Evolutionary conservation across 257 asterid genomes (phyloP).

Genomic region (Datura wrightii): DNA sequence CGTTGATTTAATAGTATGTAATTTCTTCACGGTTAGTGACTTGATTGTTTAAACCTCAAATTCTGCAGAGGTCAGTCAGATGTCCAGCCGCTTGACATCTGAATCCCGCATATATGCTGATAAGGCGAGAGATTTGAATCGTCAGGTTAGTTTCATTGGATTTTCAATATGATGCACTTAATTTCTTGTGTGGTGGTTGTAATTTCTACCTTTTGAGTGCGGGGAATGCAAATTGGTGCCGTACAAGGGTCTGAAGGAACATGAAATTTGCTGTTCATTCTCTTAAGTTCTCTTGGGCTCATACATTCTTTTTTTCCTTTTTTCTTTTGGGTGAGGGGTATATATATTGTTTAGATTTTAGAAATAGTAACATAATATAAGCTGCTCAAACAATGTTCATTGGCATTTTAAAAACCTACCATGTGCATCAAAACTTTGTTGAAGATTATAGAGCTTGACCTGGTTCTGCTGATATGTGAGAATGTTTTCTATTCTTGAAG

Average conservation of each 20-base stretch:
- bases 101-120: conserved; percentile 92
- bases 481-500: not conserved
- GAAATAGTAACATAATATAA: not conserved
- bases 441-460: not conserved
- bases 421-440: not conserved
- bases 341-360: not conserved
- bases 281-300: not conserved
- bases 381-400: not conserved
- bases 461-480: not conserved
- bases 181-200: not conserved
- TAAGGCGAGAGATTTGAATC: conserved; percentile 90
- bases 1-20: not conserved
- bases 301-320: not conserved
- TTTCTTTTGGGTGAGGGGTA: not conserved
- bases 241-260: not conserved
- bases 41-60: conserved; percentile 29
- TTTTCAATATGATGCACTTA: conserved; percentile 22
- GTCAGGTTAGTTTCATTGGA: conserved; percentile 64
- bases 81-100: conserved; percentile 91
- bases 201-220: not conserved
- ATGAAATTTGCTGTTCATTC: not conserved
- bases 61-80: conserved; percentile 80
- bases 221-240: not conserved
- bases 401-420: not conserved
- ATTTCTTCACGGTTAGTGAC: conserved; percentile 21